Base-by-base conservation (phyloP, 2,329 filamentous ascomycete species). In the Cryphonectria parasitica region DNA sequence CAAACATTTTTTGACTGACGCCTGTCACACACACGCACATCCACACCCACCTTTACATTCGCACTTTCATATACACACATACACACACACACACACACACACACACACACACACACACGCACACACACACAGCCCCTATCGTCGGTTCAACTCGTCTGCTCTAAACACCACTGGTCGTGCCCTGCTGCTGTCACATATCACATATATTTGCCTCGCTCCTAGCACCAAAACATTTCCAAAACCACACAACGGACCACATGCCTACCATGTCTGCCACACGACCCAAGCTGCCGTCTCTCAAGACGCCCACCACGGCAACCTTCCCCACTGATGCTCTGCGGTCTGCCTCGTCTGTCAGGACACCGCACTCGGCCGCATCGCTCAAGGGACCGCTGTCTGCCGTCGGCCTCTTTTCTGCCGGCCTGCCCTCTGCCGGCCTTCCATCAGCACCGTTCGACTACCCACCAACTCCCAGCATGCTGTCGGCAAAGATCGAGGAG, bases 311-410 rank as follows among this genome's bases (percentile, higher is more conserved):
- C 80, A 88, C 88, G 73, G 86, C 87, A 73, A 89, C 86, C 67
- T 91, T 91, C 76, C 88, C 87, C 39, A 74, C 76, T 22, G 78
- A 80, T 63, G 76, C 75, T 11, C 75, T 79, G 34, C 75, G 74
- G 65, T 76, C 78, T 28, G 75, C 75, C 13, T 85, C 89, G 70
- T 89, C 89, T 74, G 88, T 90, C 63, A 88, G 87, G 74, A 95
- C 91, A 74, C 92, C 92, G 64, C 85, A 92, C 77, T 90, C 90
- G 28, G 82, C 82, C n/a, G 73, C 81, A n/a, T 81, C 81, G 39
- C 73, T 77, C 45, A 77, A 73, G 72, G 77, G 80, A 70, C 81
- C 78, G 43, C 81, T 80, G 71, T 75, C 77, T 58, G 80, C 78
- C 74, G 82, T 81, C 73, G 76, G 74, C 11, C 75, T 81, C 11